Base-by-base conservation (phyloP, 1,284 basidiomycete species). In the Pisolithus thermaeus region DNA sequence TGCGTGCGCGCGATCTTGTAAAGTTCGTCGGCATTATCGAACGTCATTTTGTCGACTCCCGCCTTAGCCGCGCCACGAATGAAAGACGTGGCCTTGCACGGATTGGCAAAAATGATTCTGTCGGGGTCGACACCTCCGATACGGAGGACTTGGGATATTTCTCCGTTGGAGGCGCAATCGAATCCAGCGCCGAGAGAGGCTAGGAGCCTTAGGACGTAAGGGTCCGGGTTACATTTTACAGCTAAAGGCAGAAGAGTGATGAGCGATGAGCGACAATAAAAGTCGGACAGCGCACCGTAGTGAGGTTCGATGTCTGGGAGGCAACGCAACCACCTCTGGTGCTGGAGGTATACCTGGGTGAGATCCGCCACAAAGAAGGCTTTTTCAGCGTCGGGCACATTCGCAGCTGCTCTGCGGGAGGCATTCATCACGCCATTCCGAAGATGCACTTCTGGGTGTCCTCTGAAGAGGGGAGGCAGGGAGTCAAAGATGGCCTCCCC, bases 11-110 rank as follows among this genome's bases (percentile, higher is more conserved):
- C 85, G 59, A 99, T 84, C 75, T 99, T 99, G 81, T 91, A 79
- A n/a, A 99, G 76, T 69, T 99, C 97, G 72, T 99, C 97, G 47
- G 81, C 81, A 70, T 99, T 99, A 75, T 99, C 97, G 65, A 99
- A 99, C 0, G 96, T 98, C 91, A 97, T 97, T 73, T 84, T 84
- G 62, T 91, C 81, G 45, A 99, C 93, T 22, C 88, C 87, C 27
- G 78, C 71, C 58, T 79, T 81, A 36, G 84, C 83, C 12, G 97
- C 91, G 59, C 84, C 83, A 52, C 93, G 90, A 59, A 99, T 82
- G 72, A 97, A 97, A 7, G 92, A 96, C 7, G 83, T 79, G 1
- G 96, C 92, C 74, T 99, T 99, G 86, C 96, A 99, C 0, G 97
- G 97, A 73, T 99, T 99, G 60, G 97, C 97, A 66, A 95, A 99